phyloP scores from a whole-genome alignment of 108 stramenopile species.

The Nitzschia sp. region DNA sequence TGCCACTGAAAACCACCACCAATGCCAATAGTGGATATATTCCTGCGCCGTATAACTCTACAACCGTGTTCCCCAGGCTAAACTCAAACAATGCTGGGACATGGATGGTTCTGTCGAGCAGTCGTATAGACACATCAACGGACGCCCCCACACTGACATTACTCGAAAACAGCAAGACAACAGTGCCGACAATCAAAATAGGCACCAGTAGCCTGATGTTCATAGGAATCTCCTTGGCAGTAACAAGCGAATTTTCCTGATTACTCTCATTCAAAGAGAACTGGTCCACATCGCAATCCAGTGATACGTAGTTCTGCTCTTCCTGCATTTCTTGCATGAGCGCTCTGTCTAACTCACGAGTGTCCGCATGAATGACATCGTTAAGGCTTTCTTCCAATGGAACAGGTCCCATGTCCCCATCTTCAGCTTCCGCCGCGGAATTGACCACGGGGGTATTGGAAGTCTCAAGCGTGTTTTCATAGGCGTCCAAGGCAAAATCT shows the following conservation, averaged over 20 bases:
- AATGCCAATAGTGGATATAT: slow-evolving; percentile 84
- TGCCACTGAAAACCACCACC: slow-evolving; percentile 83
- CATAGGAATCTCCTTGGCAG: slow-evolving; percentile 14
- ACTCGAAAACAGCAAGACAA: slow-evolving; percentile 58
- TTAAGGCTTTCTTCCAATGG: slow-evolving; percentile 14
- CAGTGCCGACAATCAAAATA: slow-evolving; percentile 47
- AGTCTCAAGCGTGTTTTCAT: neutral
- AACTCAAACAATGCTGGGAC: slow-evolving; percentile 69
- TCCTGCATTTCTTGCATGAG: slow-evolving; percentile 20
- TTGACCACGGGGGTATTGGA: neutral
- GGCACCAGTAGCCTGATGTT: slow-evolving; percentile 36
- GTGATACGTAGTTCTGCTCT: neutral
- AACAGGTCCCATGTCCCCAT: slow-evolving; percentile 8
- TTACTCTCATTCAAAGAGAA: slow-evolving; percentile 12
- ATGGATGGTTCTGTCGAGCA: slow-evolving; percentile 29
- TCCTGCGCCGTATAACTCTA: slow-evolving; percentile 78
- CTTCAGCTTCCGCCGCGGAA: neutral
- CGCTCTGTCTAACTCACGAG: slow-evolving; percentile 5
- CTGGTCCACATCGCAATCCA: slow-evolving; percentile 2
- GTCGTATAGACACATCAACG: slow-evolving; percentile 56
- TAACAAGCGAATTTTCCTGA: slow-evolving; percentile 23
- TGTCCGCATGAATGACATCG: slow-evolving; percentile 8
- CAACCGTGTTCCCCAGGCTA: slow-evolving; percentile 74
- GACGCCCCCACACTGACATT: slow-evolving; percentile 77
- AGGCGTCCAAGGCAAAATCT: neutral